Evolutionary conservation across 2,329 filamentous ascomycete genomes (phyloP).

Genomic region (Pezizomycotina sp.): DNA sequence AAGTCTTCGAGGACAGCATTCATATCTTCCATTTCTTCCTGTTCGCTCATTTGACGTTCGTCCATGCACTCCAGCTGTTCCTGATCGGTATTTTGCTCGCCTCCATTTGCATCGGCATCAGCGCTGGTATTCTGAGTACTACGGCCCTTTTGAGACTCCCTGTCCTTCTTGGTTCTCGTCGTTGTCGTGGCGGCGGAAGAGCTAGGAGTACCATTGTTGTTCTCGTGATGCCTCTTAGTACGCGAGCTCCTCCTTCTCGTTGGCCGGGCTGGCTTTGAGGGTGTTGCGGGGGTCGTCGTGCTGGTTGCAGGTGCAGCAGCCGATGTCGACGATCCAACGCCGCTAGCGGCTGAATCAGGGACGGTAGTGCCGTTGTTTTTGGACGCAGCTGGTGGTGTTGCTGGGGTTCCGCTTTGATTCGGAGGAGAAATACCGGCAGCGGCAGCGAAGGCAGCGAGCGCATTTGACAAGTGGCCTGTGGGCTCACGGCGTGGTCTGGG

Average conservation of each 20-base stretch:
- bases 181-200: conserved; percentile 21
- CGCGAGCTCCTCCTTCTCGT: conserved; percentile 13
- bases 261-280: conserved; percentile 7
- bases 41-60: conserved; percentile 57
- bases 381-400: conserved; percentile 29
- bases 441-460: conserved; percentile 61
- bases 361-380: too few species aligned
- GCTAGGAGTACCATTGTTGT: conserved; percentile 12
- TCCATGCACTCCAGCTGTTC: conserved; percentile 81
- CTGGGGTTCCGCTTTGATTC: conserved; percentile 28
- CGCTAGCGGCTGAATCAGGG: conserved; percentile 27
- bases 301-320: conserved; percentile 14
- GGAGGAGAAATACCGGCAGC: conserved; percentile 34
- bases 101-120: too few species aligned
- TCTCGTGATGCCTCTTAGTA: conserved; percentile 11
- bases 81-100: too few species aligned
- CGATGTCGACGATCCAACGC: conserved; percentile 21
- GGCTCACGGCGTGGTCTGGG: conserved; percentile 27
- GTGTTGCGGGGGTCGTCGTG: too few species aligned
- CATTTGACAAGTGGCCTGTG: conserved; percentile 46
- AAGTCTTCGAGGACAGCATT: conserved; percentile 83
- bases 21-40: conserved; percentile 41
- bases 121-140: conserved; percentile 6
- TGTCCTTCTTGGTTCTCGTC: conserved; percentile 21
- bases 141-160: conserved; percentile 16